Evolutionary conservation across 2,329 filamentous ascomycete species (phyloP), one percentile per base, ranked within the genome.

Genomic region (Hawksworthiomyces lignivorus): DNA sequence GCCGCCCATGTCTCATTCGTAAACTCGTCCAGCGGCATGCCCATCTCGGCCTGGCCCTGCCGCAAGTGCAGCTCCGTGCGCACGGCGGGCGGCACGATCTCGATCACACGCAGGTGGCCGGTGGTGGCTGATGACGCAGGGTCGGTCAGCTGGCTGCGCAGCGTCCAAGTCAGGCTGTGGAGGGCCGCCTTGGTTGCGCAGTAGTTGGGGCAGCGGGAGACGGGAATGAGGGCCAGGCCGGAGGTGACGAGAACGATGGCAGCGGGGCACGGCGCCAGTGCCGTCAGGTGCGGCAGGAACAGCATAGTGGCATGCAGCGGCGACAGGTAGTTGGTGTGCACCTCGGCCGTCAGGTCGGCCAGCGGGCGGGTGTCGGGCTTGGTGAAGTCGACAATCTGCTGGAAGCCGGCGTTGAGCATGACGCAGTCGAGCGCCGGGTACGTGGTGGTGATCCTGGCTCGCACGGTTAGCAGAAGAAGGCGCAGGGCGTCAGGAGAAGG

Each of bases 361-460:
- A 75, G 57, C 45, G 50, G 41, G 28, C 65, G 54, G 14, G 46
- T 36, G 4, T 37, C 28, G 4, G 72, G 69, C 15, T 62, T 54
- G 6, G 63, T 57, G 51, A 77, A 69, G 55, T 73, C 59, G 31
- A 72, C 56, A 1, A 52, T 53, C 21, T 62, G 60, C 53, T 81
- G 75, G 24, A 74, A 62, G 8, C 75, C 75, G 0, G 75, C 69
- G 53, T 79, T 80, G 38, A 80, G 58, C 41, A 81, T 56, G 20
- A 82, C 53, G 49, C 67, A 69, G 57, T 79, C 74, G 21, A 80
- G 65, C 21, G 67, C 58, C 0, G 74, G 70, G 51, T 73, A 63
- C 1, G 43, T 44, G 5, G 50, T 36, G 5, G 54, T 58, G 40
- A 67, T 60, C 10, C 62, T 65, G 12, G 27, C 27, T 7, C 27